Percentiles rank a stretch among this genome's conserved stretches.
Conservation (phyloP, 331 rosid species). For the Quercus phellos region DNA sequence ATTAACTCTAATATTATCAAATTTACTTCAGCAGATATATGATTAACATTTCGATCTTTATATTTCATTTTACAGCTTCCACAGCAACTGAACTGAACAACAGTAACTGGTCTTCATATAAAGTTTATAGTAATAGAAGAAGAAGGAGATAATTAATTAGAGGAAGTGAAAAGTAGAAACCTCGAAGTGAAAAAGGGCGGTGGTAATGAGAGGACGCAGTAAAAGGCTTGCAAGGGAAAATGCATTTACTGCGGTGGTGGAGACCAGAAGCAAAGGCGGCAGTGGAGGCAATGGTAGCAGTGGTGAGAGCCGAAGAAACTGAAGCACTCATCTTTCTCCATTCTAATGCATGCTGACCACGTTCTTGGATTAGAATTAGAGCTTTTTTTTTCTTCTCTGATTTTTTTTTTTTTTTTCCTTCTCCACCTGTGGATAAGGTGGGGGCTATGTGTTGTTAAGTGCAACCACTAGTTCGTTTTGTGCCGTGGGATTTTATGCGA, state of each 20-base stretch:
- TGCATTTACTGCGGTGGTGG: slow-evolving; percentile 23
- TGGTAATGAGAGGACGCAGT: slow-evolving; percentile 22
- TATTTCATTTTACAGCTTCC: too few relatives aligned
- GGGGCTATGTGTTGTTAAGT: neutral
- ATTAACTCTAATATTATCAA: too few relatives aligned
- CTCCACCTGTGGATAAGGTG: slow-evolving; percentile 23
- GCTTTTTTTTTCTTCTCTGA: slow-evolving; percentile 26
- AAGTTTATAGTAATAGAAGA: neutral
- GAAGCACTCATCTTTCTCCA: slow-evolving; percentile 76
- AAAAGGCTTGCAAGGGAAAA: slow-evolving; percentile 21
- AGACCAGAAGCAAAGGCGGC: slow-evolving; percentile 14
- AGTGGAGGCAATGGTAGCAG: slow-evolving; percentile 20
- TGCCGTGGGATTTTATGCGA: neutral
- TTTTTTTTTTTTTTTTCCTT: neutral
- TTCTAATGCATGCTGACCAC: slow-evolving; percentile 26
- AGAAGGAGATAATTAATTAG: neutral
- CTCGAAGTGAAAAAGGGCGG: slow-evolving; percentile 46
- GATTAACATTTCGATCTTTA: too few relatives aligned
- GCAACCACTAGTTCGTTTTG: neutral
- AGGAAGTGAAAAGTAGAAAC: slow-evolving; percentile 14
- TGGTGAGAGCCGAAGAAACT: slow-evolving; percentile 45
- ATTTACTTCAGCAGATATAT: too few relatives aligned
- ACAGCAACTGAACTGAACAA: too few relatives aligned
- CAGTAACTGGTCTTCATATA: neutral
- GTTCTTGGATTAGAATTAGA: slow-evolving; percentile 32